These are phyloP conservation scores for Candida smagusa DNA, from an alignment of 1,139 yeast species.

Conservation along the genomic window DNA sequence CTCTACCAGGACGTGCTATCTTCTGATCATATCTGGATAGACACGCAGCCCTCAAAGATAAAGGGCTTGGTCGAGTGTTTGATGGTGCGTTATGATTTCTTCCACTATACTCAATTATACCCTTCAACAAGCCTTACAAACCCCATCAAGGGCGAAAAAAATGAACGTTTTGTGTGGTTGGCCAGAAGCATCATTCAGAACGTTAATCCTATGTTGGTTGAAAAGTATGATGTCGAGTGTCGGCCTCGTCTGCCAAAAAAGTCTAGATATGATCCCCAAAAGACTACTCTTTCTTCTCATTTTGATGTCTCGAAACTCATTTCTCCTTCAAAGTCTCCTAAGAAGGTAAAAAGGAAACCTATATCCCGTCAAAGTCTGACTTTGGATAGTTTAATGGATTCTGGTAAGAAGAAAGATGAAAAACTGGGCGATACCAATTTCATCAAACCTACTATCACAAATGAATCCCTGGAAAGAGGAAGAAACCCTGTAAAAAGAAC, in stretches of 20 bases:
- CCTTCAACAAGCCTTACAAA: background rate
- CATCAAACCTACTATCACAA: background rate
- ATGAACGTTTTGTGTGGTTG: conserved; percentile 11
- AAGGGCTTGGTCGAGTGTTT: conserved; percentile 10
- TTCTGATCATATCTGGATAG: conserved; percentile 1
- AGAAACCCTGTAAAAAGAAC: no score
- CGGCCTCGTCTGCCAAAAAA: conserved; percentile 6
- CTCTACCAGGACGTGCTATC: conserved; percentile 3
- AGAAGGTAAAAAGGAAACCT: conserved; percentile 1
- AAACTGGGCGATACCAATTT: background rate
- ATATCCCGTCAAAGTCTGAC: conserved; percentile 7
- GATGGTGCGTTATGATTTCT: conserved; percentile 12
- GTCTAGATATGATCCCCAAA: conserved; percentile 8
- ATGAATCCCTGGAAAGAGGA: no score
- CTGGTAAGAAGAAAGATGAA: background rate
- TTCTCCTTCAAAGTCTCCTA: conserved; percentile 3
- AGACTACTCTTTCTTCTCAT: conserved; percentile 10
- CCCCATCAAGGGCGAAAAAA: background rate
- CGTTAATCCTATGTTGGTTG: conserved; percentile 9
- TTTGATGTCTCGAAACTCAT: conserved; percentile 4
- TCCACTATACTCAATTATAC: conserved; percentile 1
- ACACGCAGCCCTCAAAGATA: conserved; percentile 6
- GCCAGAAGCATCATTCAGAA: conserved; percentile 11
- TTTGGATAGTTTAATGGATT: conserved; percentile 4
- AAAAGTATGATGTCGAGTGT: conserved; percentile 6